Evolutionary conservation across 257 asterid species (phyloP), one percentile per base, ranked within the genome.

Genomic region (Salvia miltiorrhiza): DNA sequence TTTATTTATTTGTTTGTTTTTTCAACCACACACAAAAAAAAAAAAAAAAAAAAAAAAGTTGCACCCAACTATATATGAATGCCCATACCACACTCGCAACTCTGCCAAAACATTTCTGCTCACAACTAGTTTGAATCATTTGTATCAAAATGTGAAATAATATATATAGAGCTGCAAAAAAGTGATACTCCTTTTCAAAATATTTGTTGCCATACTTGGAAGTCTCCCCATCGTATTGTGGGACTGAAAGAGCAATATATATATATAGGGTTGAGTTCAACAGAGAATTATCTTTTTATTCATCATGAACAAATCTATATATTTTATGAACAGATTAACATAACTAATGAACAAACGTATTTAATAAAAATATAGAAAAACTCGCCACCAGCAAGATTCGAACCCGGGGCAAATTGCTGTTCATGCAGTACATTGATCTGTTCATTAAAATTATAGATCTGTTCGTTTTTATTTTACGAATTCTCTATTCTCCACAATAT

Each of bases 51-150:
- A 37, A 37, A n/a, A 16, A 44, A 41, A 28, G 28, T 23, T 45
- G 45, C 33, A 43, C 41, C 69, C 65, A 74, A 56, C 23, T 63
- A 37, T 39, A 11, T 35, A 23, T 60, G 19, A 12, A 26, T 69
- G 50, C 57, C 64, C 70, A 67, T 58, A 20, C 70, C 67, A 63
- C 12, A 13, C 26, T 44, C 64, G 33, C 37, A 76, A 43, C 32
- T 28, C 60, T 4, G 65, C 53, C 49, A 17, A 33, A 49, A 10
- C 21, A 66, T 48, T 67, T 54, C 24, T 8, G 33, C 26, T 50
- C 32, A 60, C 32, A 62, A 49, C 17, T 49, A 32, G 56, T 14
- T 47, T 63, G 57, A 62, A 47, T 39, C 68, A 41, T 24, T 63
- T 41, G 30, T 63, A 45, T 45, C 43, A 26, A 45, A 43, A 1